Evolutionary conservation across 2,329 filamentous ascomycete genomes (phyloP).

Genomic region (Ophiostoma novo-ulmi): DNA sequence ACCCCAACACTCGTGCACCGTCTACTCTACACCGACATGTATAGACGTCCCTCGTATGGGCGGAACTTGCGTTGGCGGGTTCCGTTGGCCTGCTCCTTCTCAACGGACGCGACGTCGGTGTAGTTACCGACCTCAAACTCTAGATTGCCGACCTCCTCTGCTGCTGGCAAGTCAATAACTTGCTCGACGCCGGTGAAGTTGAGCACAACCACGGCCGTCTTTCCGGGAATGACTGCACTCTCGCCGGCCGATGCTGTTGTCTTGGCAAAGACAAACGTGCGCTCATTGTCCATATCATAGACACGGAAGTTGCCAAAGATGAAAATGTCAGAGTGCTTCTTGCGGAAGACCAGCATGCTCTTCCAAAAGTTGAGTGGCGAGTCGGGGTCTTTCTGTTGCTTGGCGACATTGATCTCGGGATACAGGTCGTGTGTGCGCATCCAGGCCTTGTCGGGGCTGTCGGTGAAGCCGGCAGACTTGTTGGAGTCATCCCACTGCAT

Average conservation of each 20-base stretch:
- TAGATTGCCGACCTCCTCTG: constrained; percentile 25
- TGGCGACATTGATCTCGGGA: constrained; percentile 49
- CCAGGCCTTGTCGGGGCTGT: constrained; percentile 45
- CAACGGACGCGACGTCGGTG: constrained; percentile 27
- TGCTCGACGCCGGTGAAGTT: constrained; percentile 43
- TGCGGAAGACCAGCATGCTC: constrained; percentile 49
- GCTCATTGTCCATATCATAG: constrained; percentile 44
- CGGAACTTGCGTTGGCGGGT: constrained; percentile 28
- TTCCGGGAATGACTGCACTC: constrained; percentile 14
- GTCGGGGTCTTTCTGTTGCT: constrained; percentile 40
- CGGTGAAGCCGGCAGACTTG: constrained; percentile 58
- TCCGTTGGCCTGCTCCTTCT: constrained; percentile 19
- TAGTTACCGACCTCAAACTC: constrained; percentile 34
- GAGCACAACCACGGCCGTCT: constrained; percentile 35
- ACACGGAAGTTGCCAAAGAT: constrained; percentile 56
- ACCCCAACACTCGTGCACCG: neutral
- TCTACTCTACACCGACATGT: constrained; percentile 27
- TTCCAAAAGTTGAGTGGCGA: constrained; percentile 60
- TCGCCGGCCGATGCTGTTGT: constrained; percentile 24
- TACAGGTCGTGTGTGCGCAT: constrained; percentile 59
- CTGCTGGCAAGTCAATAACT: constrained; percentile 30
- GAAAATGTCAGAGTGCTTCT: constrained; percentile 53
- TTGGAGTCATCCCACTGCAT: constrained; percentile 57
- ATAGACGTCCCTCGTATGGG: constrained; percentile 37
- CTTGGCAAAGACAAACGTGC: constrained; percentile 45